Evolutionary conservation across 2,329 filamentous ascomycete species (phyloP).

Genomic region (Chaetomiaceae sp.): DNA sequence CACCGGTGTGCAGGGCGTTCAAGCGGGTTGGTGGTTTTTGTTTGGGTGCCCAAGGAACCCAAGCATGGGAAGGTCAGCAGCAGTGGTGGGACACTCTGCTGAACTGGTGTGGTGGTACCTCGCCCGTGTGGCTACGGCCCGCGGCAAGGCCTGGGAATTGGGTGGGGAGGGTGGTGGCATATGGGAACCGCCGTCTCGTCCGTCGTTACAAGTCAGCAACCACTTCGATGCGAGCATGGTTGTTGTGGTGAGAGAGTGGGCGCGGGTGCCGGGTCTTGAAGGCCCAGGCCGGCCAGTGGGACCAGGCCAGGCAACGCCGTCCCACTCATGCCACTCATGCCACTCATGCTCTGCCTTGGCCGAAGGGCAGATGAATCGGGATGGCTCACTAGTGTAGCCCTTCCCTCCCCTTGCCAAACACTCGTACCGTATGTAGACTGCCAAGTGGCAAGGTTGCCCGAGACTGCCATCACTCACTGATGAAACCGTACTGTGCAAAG

Average conservation of each 20-base stretch:
- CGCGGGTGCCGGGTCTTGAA: constrained; percentile 12
- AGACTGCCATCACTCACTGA: constrained; percentile 24
- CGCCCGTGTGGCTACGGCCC: constrained; percentile 9
- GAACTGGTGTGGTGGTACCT: constrained; percentile 4
- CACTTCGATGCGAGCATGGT: constrained; percentile 13
- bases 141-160: constrained; percentile 4
- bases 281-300: constrained; percentile 15
- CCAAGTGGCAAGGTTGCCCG: constrained; percentile 30
- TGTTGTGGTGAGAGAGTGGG: constrained; percentile 2
- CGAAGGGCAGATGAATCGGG: constrained; percentile 21
- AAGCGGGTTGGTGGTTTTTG: background rate
- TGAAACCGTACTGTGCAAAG: constrained; percentile 15
- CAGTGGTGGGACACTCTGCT: too few species aligned
- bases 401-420: constrained; percentile 21
- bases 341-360: constrained; percentile 12
- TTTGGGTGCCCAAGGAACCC: constrained; percentile 17
- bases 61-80: constrained; percentile 8
- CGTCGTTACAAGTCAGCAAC: background rate
- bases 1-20: constrained; percentile 17
- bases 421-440: constrained; percentile 29
- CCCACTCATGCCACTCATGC: constrained; percentile 11
- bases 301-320: constrained; percentile 24
- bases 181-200: constrained; percentile 11
- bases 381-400: constrained; percentile 21
- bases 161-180: constrained; percentile 7